Evolutionary conservation across 495 filamentous ascomycete species (phyloP).

Genomic region (Aspergillus wentii): DNA sequence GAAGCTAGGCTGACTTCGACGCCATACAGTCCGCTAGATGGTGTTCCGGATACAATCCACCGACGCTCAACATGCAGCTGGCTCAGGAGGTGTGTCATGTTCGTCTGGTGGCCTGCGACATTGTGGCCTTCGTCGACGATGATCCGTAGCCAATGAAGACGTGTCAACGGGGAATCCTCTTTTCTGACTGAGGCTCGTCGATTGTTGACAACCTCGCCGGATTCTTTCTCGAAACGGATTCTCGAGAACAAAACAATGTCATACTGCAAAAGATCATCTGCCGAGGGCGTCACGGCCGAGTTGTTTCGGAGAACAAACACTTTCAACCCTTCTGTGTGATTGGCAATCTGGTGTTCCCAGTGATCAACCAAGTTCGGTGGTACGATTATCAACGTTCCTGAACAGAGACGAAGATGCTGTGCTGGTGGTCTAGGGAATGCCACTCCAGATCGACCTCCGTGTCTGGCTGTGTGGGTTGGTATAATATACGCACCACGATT

Average conservation of each 20-base stretch:
- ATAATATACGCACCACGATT: constrained; percentile 52
- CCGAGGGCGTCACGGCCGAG: constrained; percentile 52
- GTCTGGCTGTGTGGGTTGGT: constrained; percentile 39
- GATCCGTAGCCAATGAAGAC: constrained; percentile 76
- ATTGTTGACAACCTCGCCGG: constrained; percentile 27
- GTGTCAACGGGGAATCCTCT: constrained; percentile 55
- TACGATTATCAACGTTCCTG: constrained; percentile 55
- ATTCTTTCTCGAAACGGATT: constrained; percentile 63
- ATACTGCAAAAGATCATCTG: constrained; percentile 56
- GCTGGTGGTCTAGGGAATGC: constrained; percentile 33
- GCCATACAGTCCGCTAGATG: constrained; percentile 74
- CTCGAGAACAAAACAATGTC: constrained; percentile 80
- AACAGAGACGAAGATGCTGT: constrained; percentile 56
- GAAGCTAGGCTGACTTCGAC: constrained; percentile 59
- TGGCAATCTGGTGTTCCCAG: constrained; percentile 55
- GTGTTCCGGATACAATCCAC: constrained; percentile 92
- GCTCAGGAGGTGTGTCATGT: constrained; percentile 62
- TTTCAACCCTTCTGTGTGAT: constrained; percentile 66
- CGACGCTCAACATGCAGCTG: constrained; percentile 65
- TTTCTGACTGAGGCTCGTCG: constrained; percentile 25
- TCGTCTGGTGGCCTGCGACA: constrained; percentile 59
- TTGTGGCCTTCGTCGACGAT: constrained; percentile 92
- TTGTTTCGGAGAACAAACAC: constrained; percentile 52
- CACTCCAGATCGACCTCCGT: constrained; percentile 37
- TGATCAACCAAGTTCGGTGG: constrained; percentile 50